Percentiles rank a stretch among this genome's conserved stretches.
phyloP scores from a whole-genome alignment of 148 eudicot genomes.

The Rhododendron kiyosumense region DNA sequence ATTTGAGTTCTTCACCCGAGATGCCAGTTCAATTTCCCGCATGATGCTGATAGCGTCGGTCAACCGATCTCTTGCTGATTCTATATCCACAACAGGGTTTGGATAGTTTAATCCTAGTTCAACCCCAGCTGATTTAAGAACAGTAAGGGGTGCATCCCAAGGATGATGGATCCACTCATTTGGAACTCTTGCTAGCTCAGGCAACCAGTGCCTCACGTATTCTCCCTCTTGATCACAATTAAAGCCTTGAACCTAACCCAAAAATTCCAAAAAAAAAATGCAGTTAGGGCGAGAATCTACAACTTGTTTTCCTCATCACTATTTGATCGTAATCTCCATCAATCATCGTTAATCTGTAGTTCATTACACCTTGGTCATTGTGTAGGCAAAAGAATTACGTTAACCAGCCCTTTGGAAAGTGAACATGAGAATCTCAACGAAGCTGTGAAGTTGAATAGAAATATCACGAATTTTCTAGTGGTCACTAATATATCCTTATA shows the following conservation, averaged over 20 bases:
- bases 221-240: conserved; percentile 86
- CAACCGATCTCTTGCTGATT: conserved; percentile 60
- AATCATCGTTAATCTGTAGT: neutral
- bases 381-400: neutral
- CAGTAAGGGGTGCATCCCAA: conserved; percentile 72
- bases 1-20: conserved; percentile 26
- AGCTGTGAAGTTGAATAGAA: neutral
- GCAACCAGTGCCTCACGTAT: conserved; percentile 84
- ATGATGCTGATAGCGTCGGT: conserved; percentile 55
- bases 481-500: neutral
- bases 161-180: conserved; percentile 99
- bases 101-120: conserved; percentile 88
- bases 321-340: neutral
- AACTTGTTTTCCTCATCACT: conserved; percentile 3
- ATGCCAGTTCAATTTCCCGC: conserved; percentile 53
- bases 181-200: conserved; percentile 93
- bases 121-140: conserved; percentile 81
- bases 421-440: neutral
- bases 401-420: neutral
- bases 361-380: neutral
- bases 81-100: conserved; percentile 69
- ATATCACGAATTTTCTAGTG: neutral
- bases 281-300: neutral
- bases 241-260: conserved; percentile 78
- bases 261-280: neutral